Base-by-base conservation (phyloP, 2,329 filamentous ascomycete species). In the Sporothrix humicola region DNA sequence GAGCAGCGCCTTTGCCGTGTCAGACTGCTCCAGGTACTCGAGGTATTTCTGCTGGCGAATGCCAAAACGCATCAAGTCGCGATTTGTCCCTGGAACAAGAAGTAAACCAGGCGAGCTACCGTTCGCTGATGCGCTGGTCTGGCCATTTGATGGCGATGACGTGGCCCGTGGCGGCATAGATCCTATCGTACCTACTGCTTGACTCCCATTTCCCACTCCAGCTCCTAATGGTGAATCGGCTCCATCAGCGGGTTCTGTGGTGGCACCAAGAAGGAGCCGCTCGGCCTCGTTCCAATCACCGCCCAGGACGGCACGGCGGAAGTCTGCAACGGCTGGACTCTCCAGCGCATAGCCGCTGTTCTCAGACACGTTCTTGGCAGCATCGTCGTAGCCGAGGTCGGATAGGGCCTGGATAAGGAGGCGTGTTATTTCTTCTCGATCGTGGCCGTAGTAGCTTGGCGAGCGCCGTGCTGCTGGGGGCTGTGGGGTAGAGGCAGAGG, bases 11-110 rank as follows among this genome's bases (percentile, higher is more conserved):
- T 87, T 87, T 15, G 87, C 87, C 9, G 93, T 88, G 78, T 98
- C 91, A 77, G 90, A 86, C 78, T 87, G 85, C 81, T 98, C 95
- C 59, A 99, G 84, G 9, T 97, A 84, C 83, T 99, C 96, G 44
- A 99, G 85, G 78, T 95, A 99, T 81, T 98, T 98, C 81, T 99
- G 96, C 80, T 97, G 93, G 76, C 95, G 89, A 78, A 99, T 85
- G 85, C 91, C 91, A 81, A 98, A 98, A 65, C 91, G 88, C 92
- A 99, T 95, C 71, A 92, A 86, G 77, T 91, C 90, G 73, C 88
- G 87, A 78, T 97, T 92, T 7, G 93, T 92, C 31, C 89, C 91
- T 59, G 93, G 89, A 17, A 91, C 89, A 71, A 98, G 86, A 17
- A 93, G 88, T 72, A 99, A 84, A 1, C 91, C 93, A 10, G 50